phyloP scores from a whole-genome alignment of 768 basidiomycete genomes.

The Leccinellum rugosiceps region DNA sequence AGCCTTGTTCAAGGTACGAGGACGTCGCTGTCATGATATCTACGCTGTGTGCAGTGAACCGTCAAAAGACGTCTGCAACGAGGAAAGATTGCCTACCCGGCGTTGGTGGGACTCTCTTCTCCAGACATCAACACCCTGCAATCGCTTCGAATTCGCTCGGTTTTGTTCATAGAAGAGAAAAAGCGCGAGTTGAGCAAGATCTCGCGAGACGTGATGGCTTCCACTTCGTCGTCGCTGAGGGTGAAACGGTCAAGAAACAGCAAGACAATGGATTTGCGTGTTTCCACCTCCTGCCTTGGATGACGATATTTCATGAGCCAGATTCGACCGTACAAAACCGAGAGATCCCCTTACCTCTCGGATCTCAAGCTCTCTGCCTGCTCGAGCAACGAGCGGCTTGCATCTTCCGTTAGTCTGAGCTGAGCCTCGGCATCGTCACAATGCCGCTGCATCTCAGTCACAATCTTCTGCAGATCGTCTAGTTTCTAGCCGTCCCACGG shows the following conservation, averaged over 20 bases:
- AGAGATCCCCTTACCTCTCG: slow-evolving; percentile 56
- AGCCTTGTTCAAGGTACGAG: slow-evolving; percentile 81
- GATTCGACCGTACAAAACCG: neutral
- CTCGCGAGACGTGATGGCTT: slow-evolving; percentile 74
- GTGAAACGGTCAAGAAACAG: slow-evolving; percentile 87
- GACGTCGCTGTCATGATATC: slow-evolving; percentile 89
- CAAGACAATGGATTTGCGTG: slow-evolving; percentile 68
- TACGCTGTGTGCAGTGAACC: slow-evolving; percentile 44
- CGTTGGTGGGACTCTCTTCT: slow-evolving; percentile 73
- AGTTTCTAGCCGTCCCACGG: slow-evolving; percentile 60
- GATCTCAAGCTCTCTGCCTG: slow-evolving; percentile 72
- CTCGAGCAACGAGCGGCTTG: slow-evolving; percentile 77
- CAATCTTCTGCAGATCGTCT: slow-evolving; percentile 70
- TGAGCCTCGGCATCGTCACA: slow-evolving; percentile 85
- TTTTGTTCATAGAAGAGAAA: slow-evolving; percentile 86
- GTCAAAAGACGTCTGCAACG: neutral
- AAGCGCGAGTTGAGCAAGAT: slow-evolving; percentile 70
- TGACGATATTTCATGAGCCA: neutral
- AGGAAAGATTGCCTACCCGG: slow-evolving; percentile 51
- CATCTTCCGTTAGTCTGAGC: slow-evolving; percentile 68
- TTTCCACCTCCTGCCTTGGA: slow-evolving; percentile 63
- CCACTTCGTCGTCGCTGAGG: slow-evolving; percentile 66
- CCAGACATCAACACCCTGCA: slow-evolving; percentile 86
- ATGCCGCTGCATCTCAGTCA: slow-evolving; percentile 72
- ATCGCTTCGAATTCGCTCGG: slow-evolving; percentile 77